Evolutionary conservation across 1,139 yeast genomes (phyloP).

Genomic region (Hanseniaspora sp.): DNA sequence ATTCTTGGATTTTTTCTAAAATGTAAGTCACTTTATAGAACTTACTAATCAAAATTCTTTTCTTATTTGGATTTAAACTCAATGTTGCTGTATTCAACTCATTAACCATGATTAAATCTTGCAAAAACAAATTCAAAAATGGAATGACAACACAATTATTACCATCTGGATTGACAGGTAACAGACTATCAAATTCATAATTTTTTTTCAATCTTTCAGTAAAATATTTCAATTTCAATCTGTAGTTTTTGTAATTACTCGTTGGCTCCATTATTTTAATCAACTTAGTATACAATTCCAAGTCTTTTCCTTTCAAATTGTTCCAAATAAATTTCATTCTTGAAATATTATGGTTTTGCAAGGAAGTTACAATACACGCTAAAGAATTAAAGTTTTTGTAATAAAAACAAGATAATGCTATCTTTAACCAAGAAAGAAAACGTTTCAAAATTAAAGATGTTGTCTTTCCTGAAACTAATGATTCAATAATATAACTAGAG

Average conservation of each 20-base stretch:
- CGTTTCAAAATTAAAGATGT: slow-evolving; percentile 34
- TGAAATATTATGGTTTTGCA: slow-evolving; percentile 71
- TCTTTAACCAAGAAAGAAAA: slow-evolving; percentile 72
- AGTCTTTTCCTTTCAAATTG: slow-evolving; percentile 49
- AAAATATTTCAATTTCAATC: slow-evolving; percentile 54
- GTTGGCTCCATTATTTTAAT: slow-evolving; percentile 70
- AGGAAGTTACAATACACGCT: slow-evolving; percentile 76
- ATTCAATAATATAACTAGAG: slow-evolving; percentile 73
- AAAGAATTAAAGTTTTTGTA: slow-evolving; percentile 74
- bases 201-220: slow-evolving; percentile 23
- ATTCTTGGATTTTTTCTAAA: slow-evolving; percentile 64
- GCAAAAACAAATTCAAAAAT: slow-evolving; percentile 69
- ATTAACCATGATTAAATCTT: slow-evolving; percentile 75
- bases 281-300: slow-evolving; percentile 53
- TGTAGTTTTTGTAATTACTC: slow-evolving; percentile 66
- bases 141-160: slow-evolving; percentile 70
- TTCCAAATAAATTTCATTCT: slow-evolving; percentile 63
- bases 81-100: slow-evolving; percentile 75
- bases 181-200: background rate
- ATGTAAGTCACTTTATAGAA: slow-evolving; percentile 63
- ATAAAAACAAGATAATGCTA: slow-evolving; percentile 71
- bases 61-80: slow-evolving; percentile 37
- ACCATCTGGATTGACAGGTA: slow-evolving; percentile 19
- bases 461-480: slow-evolving; percentile 47
- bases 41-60: slow-evolving; percentile 64